Conservation (phyloP, 139 green algal genomes). For the Ettlia oleoabundans region DNA sequence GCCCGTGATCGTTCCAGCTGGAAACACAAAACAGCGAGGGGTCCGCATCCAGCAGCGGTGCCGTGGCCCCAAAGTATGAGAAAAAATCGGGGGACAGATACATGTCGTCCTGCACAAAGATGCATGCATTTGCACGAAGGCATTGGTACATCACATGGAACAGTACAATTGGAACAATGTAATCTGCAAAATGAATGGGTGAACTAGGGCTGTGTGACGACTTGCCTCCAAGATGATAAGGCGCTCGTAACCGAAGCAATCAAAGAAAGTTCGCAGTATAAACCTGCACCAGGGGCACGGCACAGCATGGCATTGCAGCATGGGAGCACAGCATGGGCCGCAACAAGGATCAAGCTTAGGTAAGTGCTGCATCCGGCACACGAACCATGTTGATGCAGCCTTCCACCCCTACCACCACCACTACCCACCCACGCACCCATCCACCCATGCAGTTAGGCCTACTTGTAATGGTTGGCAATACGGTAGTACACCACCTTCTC, state of each 20-base stretch:
- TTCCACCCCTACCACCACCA: not conserved
- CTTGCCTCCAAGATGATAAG: constrained; percentile 62
- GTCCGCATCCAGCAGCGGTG: constrained; percentile 48
- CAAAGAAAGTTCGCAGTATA: constrained; percentile 53
- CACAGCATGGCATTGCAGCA: not conserved
- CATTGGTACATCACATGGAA: not conserved
- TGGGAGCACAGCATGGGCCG: no score
- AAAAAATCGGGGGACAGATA: constrained; percentile 67
- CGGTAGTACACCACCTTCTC: constrained; percentile 61
- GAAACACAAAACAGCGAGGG: constrained; percentile 50
- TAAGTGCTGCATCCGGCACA: no score
- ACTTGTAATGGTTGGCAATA: constrained; percentile 66
- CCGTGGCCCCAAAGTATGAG: constrained; percentile 53
- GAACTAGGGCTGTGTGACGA: no score
- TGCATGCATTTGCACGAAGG: not conserved
- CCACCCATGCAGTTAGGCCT: not conserved
- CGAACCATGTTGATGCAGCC: not conserved
- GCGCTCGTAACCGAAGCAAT: constrained; percentile 55
- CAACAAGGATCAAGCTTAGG: no score
- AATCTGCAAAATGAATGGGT: no score
- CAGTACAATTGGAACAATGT: not conserved
- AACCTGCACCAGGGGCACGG: constrained; percentile 32
- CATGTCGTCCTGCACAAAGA: constrained; percentile 73
- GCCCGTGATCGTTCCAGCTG: constrained; percentile 72
- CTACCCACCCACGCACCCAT: not conserved